Evolutionary conservation across 2,329 filamentous ascomycete species (phyloP), one percentile per base, ranked within the genome.

Genomic region (Ophiobolus disseminans): DNA sequence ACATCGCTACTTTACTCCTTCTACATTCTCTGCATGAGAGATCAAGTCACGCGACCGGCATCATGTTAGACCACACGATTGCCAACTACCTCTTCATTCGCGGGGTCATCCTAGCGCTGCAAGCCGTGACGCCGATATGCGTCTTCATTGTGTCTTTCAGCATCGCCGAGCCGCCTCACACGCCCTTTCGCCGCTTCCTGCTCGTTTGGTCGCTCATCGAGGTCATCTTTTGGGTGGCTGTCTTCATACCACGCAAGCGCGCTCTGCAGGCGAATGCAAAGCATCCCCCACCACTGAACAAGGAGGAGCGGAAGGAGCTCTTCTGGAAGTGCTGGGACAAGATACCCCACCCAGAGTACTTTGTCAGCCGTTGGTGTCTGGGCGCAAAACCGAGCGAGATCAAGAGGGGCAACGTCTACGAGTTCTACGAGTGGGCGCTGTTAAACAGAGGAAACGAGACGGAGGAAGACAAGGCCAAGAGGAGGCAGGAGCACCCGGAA

Each of bases 371-470:
- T 50, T 90, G 87, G 87, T 89, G 89, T 55, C 75, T 85, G n/a
- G 83, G 82, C 23, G 83, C 86, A 1, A 74, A 80, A 8, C 48
- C 76, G 1, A 67, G 75, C 14, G 83, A 86, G 25, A 83, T 90
- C 45, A 77, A 80, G 35, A 75, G 81, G n/a, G 85, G 89, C n/a
- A 88, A 90, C 60, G 70, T 89, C 42, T 80, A 78, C 56, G 84
- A 88, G 53, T 89, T 88, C 58, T 68, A 88, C 17, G 75, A 82
- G 7, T 90, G 87, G 87, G 86, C 83, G 1, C 84, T 90, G 60
- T 82, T 87, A 50, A 84, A 86, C 53, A 73, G 74, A 8, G 75
- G 73, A 8, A 72, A 78, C 3, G 66, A 69, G 38, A 71, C 74
- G 20, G 60, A 61, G 14, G 58, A 59, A 3, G 52, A 58, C 45